Percentiles rank a stretch among this genome's conserved stretches.
Conservation (phyloP, 108 stramenopile genomes). For the Schizochytrium sp. region DNA sequence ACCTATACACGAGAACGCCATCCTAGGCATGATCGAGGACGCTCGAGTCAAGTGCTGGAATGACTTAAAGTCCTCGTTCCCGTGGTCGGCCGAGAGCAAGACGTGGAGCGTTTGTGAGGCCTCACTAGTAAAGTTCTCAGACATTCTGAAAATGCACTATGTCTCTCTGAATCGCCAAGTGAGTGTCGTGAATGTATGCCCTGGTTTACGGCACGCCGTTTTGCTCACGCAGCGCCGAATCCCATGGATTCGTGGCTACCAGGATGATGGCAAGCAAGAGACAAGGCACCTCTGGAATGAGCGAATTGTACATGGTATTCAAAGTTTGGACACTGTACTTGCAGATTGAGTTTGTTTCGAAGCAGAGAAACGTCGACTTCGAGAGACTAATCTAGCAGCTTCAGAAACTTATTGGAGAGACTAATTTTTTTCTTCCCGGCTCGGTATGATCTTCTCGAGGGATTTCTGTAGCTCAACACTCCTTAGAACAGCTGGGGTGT, state of each 20-base stretch:
- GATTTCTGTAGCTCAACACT: too few relatives aligned
- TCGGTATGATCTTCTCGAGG: too few relatives aligned
- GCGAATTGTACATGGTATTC: neutral
- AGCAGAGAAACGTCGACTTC: too few relatives aligned
- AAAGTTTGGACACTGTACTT: neutral
- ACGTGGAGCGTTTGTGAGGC: neutral
- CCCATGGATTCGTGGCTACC: neutral
- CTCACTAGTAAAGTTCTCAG: neutral
- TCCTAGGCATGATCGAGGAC: neutral
- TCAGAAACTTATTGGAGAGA: too few relatives aligned
- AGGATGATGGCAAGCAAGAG: neutral
- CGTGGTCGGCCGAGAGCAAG: neutral
- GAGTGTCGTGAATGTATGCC: neutral
- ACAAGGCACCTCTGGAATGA: neutral
- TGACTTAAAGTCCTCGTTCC: neutral
- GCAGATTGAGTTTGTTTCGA: neutral
- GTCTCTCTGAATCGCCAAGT: neutral
- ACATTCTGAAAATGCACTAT: neutral
- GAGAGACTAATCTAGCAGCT: too few relatives aligned
- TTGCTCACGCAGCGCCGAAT: neutral
- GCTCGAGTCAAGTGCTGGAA: neutral
- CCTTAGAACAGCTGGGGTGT: too few relatives aligned
- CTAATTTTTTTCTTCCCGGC: too few relatives aligned
- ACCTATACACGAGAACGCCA: neutral
- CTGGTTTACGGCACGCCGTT: neutral